Evolutionary conservation across 73 alveolate species (phyloP).

Genomic region (Uronychia setigera): DNA sequence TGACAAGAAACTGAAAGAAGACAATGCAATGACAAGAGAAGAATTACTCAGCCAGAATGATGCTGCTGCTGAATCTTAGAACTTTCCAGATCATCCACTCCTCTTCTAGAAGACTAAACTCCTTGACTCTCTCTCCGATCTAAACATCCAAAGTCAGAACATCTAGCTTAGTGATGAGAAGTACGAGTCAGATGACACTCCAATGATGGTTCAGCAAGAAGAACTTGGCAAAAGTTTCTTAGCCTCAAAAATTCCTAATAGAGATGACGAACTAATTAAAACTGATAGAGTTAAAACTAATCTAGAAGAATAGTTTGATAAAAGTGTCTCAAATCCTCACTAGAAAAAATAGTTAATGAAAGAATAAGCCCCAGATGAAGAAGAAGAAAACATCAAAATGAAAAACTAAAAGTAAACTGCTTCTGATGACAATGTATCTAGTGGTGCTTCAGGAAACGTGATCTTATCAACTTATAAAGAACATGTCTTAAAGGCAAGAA

Average conservation of each 20-base stretch:
- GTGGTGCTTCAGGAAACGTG: background rate
- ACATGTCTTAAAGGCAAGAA: background rate
- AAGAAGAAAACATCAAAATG: background rate
- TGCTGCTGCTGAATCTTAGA: constrained; percentile 1
- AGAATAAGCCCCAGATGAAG: background rate
- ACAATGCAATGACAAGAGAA: background rate
- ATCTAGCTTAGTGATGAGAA: background rate
- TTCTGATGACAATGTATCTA: background rate
- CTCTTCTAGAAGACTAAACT: background rate
- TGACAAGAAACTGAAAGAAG: too few relatives aligned
- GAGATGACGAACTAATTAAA: too few relatives aligned
- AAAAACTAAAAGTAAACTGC: background rate
- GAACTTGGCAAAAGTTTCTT: too few relatives aligned
- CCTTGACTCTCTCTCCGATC: background rate
- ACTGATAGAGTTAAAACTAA: background rate
- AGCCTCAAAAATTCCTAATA: too few relatives aligned
- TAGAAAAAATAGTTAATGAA: background rate
- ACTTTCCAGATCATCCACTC: background rate
- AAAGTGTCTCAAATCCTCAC: background rate
- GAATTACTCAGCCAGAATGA: background rate
- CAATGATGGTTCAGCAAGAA: too few relatives aligned
- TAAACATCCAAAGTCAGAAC: background rate
- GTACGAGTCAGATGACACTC: background rate
- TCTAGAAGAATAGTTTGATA: background rate
- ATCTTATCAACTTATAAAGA: background rate